Evolutionary conservation across 1,139 yeast genomes (phyloP), one percentile per base, ranked within the genome.

Genomic region (Kluyveromyces sp.): DNA sequence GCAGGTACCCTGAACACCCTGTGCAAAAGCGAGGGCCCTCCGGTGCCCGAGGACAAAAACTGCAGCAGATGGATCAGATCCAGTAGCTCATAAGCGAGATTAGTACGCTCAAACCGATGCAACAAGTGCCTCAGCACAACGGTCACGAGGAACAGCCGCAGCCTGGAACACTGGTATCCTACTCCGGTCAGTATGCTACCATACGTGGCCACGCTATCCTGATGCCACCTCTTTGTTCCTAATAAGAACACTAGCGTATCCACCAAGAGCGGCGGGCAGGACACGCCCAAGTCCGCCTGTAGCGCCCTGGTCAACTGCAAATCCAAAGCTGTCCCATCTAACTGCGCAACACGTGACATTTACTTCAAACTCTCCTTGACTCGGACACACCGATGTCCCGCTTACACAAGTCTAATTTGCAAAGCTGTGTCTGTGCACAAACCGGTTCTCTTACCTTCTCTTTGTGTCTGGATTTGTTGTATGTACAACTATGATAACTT

Each of bases 341-440:
- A 29, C n/a, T 36, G 40, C 11, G 40, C 33, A 4, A 36, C 40
- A 4, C 40, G 20, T 8, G 40, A 36, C 40, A 36, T 36, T 13
- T 28, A 7, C 6, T 22, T 22, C n/a, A 12, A 12, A 15, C 13
- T 30, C 26, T 9, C 26, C 26, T 22, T 6, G n/a, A n/a, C n/a
- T n/a, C n/a, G n/a, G n/a, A n/a, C n/a, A n/a, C n/a, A n/a, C n/a
- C n/a, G n/a, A n/a, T n/a, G n/a, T n/a, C n/a, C n/a, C n/a, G n/a
- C n/a, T n/a, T n/a, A n/a, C n/a, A n/a, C n/a, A n/a, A n/a, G n/a
- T n/a, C n/a, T n/a, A n/a, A n/a, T n/a, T n/a, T 22, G 26, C 26
- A 22, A 22, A 22, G 9, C 26, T 22, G 26, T 9, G 26, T 6
- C 9, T 22, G 26, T 22, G 6, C 9, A 6, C 26, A 22, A n/a